These are phyloP conservation scores for Trichosanthes truncata DNA, from an alignment of 306 rosid species.

Conservation along the genomic window DNA sequence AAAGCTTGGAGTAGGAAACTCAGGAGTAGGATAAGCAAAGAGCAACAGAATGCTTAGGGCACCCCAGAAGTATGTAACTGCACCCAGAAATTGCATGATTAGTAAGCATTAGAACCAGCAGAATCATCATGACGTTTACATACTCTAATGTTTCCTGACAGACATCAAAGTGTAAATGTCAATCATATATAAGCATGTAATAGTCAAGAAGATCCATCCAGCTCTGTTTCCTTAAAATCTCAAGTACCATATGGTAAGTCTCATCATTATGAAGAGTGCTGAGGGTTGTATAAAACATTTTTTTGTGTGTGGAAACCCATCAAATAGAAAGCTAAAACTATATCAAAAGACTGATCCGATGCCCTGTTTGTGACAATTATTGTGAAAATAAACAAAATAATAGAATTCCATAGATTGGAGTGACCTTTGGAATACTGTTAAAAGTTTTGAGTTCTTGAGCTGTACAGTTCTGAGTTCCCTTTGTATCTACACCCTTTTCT, in stretches of 20 bases:
- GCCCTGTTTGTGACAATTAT: not conserved
- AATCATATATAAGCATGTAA: not conserved
- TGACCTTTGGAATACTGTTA: not conserved
- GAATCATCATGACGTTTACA: not conserved
- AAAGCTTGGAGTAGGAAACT: constrained; percentile 87
- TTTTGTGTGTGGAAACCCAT: not conserved
- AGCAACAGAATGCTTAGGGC: constrained; percentile 75
- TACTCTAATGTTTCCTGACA: not conserved
- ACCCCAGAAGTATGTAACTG: constrained; percentile 76
- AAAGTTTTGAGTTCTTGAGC: not conserved
- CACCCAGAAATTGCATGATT: constrained; percentile 20
- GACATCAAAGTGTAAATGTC: not conserved
- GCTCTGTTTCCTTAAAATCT: not conserved
- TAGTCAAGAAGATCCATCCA: not conserved
- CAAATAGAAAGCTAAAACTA: not conserved
- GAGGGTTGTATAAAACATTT: not conserved
- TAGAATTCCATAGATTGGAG: not conserved
- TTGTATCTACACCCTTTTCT: not conserved
- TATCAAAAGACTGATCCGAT: not conserved
- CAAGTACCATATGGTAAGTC: not conserved
- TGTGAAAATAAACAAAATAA: not conserved
- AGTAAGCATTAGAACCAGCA: not conserved
- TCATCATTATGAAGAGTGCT: not conserved
- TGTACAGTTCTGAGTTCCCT: not conserved
- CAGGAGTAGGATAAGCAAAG: constrained; percentile 98